Percentiles rank a stretch among this genome's conserved stretches.
Conservation (phyloP, 2,329 filamentous ascomycete species). For the Didymella pomorum region DNA sequence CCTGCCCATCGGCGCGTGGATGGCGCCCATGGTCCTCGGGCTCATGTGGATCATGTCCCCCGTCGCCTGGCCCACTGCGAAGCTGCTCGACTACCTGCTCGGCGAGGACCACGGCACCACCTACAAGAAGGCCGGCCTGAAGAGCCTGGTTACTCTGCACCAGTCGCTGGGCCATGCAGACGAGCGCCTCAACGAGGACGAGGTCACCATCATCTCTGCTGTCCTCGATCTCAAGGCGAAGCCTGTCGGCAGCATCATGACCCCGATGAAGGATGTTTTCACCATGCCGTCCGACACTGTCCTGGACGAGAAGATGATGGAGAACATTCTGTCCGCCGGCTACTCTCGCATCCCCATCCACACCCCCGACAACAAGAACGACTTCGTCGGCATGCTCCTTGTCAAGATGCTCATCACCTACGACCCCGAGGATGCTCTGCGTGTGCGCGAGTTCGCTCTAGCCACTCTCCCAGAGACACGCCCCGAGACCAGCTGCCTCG, state of each 20-base stretch:
- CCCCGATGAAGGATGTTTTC: slow-evolving; percentile 96
- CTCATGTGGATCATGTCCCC: slow-evolving; percentile 94
- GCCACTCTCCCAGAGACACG: slow-evolving; percentile 94
- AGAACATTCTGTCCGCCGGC: slow-evolving; percentile 88
- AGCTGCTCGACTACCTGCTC: slow-evolving; percentile 90
- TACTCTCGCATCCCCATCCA: slow-evolving; percentile 97
- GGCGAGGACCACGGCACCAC: slow-evolving; percentile 95
- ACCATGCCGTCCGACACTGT: slow-evolving; percentile 95
- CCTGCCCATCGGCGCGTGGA: slow-evolving; percentile 91
- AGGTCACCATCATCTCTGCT: slow-evolving; percentile 98
- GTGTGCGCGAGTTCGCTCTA: slow-evolving; percentile 87
- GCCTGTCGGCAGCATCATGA: slow-evolving; percentile 95
- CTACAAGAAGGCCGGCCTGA: slow-evolving; percentile 97
- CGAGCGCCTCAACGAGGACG: slow-evolving; percentile 93
- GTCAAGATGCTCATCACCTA: slow-evolving; percentile 99
- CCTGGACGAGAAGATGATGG: slow-evolving; percentile 92
- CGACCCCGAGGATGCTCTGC: slow-evolving; percentile 89
- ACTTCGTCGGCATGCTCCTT: slow-evolving; percentile 97
- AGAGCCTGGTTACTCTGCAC: slow-evolving; percentile 94
- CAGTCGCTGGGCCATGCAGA: slow-evolving; percentile 84
- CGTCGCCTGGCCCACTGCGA: slow-evolving; percentile 92
- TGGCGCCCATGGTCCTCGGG: slow-evolving; percentile 83
- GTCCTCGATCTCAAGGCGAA: slow-evolving; percentile 97
- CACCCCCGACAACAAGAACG: slow-evolving; percentile 78
- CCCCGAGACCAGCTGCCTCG: slow-evolving; percentile 93